Evolutionary conservation across 192 early-diverging fungal genomes (phyloP).

Genomic region (Entomortierella chlamydospora): DNA sequence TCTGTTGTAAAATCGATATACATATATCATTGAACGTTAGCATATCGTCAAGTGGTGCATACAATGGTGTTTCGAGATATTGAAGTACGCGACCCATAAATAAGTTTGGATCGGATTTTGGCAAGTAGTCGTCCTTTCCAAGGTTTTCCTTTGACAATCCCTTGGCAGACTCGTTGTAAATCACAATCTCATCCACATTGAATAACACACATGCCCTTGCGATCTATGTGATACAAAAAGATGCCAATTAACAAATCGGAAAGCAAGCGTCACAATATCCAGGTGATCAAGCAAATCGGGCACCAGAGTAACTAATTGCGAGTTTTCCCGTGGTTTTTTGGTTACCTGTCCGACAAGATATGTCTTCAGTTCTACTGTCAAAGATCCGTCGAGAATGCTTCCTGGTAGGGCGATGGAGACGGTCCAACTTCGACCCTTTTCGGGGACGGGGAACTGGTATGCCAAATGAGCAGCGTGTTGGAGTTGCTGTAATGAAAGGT

Average conservation of each 20-base stretch:
- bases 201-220: conserved; percentile 67
- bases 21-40: too few species aligned
- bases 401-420: conserved; percentile 74
- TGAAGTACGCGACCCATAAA: conserved; percentile 76
- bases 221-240: conserved; percentile 51
- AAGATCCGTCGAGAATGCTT: conserved; percentile 71
- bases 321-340: too few species aligned
- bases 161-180: conserved; percentile 68
- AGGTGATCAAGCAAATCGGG: too few species aligned
- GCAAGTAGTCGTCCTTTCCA: conserved; percentile 46
- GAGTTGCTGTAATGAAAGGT: conserved; percentile 47
- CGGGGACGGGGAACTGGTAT: conserved; percentile 42
- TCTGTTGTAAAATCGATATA: too few species aligned
- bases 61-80: conserved; percentile 78
- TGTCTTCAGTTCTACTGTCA: conserved; percentile 73
- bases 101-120: conserved; percentile 64
- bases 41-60: too few species aligned
- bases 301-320: too few species aligned
- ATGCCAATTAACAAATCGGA: not conserved
- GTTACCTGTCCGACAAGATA: conserved; percentile 77
- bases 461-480: conserved; percentile 51
- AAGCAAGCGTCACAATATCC: too few species aligned
- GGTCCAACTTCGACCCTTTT: conserved; percentile 63
- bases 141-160: conserved; percentile 52
- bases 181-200: conserved; percentile 76